A percentile compares a stretch with the other conserved stretches of the same genome.
Conservation (phyloP, 352 stramenopile genomes). For the Thraustochytrium sp. region DNA sequence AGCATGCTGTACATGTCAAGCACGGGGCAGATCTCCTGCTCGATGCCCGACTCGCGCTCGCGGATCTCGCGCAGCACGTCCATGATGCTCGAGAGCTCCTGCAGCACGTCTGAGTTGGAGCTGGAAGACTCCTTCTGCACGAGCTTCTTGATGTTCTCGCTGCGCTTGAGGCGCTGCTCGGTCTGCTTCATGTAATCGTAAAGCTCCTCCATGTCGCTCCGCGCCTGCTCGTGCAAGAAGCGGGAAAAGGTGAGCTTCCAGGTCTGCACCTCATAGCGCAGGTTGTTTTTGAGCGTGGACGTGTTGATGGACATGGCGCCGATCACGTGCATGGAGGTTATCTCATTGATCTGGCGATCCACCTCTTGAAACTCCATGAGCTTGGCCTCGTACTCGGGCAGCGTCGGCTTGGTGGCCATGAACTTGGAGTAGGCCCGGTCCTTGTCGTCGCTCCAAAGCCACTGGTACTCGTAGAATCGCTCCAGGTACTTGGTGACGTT, state of each 20-base stretch:
- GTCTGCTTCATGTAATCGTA: constrained; percentile 87
- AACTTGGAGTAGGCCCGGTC: constrained; percentile 89
- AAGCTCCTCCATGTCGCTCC: constrained; percentile 78
- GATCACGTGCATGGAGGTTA: constrained; percentile 86
- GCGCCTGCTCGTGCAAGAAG: constrained; percentile 88
- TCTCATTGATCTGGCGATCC: constrained; percentile 84
- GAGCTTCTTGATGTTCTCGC: constrained; percentile 85
- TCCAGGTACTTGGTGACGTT: constrained; percentile 93
- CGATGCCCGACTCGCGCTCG: constrained; percentile 92
- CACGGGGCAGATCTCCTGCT: constrained; percentile 96
- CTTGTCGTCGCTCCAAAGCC: constrained; percentile 96
- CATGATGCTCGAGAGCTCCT: constrained; percentile 95
- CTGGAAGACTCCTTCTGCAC: constrained; percentile 59
- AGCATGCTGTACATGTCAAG: constrained; percentile 98
- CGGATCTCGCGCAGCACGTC: constrained; percentile 92
- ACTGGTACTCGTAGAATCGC: constrained; percentile 91
- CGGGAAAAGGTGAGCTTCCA: constrained; percentile 97
- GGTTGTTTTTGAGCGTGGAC: constrained; percentile 89
- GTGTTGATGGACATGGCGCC: constrained; percentile 93
- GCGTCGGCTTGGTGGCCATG: constrained; percentile 79
- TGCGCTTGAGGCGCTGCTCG: constrained; percentile 59
- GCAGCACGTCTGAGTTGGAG: constrained; percentile 85
- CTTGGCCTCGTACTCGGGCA: constrained; percentile 94
- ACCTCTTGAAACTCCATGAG: constrained; percentile 90
- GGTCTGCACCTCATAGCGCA: constrained; percentile 88